Percentiles rank a stretch among this genome's conserved stretches.
phyloP scores from a whole-genome alignment of 345 rosid species.

The Lepidium didymum region DNA sequence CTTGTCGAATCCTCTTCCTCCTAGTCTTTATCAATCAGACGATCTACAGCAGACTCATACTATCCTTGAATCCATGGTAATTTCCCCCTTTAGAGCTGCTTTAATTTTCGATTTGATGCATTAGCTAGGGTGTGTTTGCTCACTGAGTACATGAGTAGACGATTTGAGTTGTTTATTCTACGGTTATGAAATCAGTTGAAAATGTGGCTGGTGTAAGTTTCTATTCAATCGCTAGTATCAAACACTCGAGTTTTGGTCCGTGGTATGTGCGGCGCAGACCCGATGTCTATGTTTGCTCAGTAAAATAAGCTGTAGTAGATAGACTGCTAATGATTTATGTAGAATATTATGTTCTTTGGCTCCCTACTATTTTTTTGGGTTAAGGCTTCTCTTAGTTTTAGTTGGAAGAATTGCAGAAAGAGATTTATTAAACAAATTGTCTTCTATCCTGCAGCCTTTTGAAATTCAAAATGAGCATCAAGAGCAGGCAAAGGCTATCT shows the following conservation, averaged over 20 bases:
- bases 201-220: background rate
- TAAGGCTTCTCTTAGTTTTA: background rate
- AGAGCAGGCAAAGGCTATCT: constrained; percentile 49
- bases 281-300: background rate
- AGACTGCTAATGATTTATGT: background rate
- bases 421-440: background rate
- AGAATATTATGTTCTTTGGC: background rate
- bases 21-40: constrained; percentile 29
- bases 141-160: background rate
- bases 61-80: constrained; percentile 60
- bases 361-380: background rate
- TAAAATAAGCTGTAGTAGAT: background rate
- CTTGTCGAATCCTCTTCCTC: constrained; percentile 29
- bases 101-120: background rate
- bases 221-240: background rate
- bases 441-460: constrained; percentile 41
- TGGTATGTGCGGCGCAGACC: background rate
- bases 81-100: background rate
- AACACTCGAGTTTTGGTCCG: no score
- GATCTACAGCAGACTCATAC: constrained; percentile 41
- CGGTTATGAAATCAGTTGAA: background rate
- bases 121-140: constrained; percentile 7
- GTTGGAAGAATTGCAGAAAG: background rate
- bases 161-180: background rate
- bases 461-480: constrained; percentile 38